Conservation (phyloP, 1,139 yeast genomes). For the Candida anutae region DNA sequence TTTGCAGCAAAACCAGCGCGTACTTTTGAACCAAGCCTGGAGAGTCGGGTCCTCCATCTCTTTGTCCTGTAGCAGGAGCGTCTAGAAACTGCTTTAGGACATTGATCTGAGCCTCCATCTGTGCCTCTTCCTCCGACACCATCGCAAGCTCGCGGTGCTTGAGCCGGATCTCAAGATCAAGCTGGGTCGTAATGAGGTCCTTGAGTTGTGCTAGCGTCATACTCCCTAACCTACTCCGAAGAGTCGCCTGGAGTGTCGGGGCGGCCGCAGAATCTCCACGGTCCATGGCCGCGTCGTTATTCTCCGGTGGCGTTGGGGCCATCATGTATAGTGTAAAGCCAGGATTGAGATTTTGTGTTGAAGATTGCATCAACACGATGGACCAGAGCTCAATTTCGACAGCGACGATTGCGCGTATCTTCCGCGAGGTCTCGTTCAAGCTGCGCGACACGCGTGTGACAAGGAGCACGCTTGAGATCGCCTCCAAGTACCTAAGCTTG, state of each 20-base stretch:
- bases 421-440: conserved; percentile 47
- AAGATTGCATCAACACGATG: background rate
- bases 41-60: conserved; percentile 34
- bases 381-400: conserved; percentile 15
- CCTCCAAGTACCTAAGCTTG: conserved; percentile 50
- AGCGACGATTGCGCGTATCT: conserved; percentile 46
- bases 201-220: conserved; percentile 33
- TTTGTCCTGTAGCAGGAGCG: conserved; percentile 27
- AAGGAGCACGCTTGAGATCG: conserved; percentile 39
- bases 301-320: conserved; percentile 1
- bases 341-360: no score
- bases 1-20: conserved; percentile 29
- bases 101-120: conserved; percentile 55
- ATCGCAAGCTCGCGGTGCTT: conserved; percentile 59
- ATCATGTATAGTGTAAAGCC: background rate
- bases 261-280: no score
- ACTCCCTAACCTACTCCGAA: conserved; percentile 17
- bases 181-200: conserved; percentile 39
- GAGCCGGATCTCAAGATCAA: conserved; percentile 63
- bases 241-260: no score
- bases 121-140: conserved; percentile 56
- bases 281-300: conserved; percentile 14
- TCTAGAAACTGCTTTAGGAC: conserved; percentile 49
- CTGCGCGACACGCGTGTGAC: conserved; percentile 42
- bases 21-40: conserved; percentile 41